These are phyloP conservation scores for Saturnispora ahearnii DNA, from an alignment of 805 yeast genomes.

Conservation along the genomic window DNA sequence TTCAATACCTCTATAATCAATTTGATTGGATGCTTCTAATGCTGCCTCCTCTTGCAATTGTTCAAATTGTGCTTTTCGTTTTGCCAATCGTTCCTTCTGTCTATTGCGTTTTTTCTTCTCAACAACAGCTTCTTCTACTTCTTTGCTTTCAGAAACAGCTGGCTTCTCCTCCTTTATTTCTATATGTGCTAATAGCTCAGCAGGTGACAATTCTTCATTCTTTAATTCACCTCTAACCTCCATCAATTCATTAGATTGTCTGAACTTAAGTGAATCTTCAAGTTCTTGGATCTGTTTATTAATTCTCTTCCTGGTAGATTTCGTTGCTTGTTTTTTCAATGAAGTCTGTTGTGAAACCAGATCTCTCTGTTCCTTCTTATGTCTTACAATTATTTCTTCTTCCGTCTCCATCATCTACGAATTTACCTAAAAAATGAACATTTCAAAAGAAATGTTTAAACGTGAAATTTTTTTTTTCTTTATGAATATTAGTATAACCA, in stretches of 20 bases:
- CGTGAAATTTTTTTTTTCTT: neutral
- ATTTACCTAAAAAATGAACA: neutral
- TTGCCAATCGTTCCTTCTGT: constrained; percentile 75
- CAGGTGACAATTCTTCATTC: constrained; percentile 55
- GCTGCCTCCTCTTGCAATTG: constrained; percentile 56
- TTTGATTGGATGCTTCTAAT: constrained; percentile 54
- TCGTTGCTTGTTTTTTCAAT: constrained; percentile 74
- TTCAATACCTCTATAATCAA: constrained; percentile 67
- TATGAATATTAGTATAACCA: neutral
- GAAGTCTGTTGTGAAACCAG: constrained; percentile 60
- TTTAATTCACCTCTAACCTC: constrained; percentile 25
- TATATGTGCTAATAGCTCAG: constrained; percentile 50
- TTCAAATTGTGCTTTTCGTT: constrained; percentile 62
- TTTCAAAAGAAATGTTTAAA: neutral
- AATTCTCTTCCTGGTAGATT: constrained; percentile 66
- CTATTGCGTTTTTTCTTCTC: constrained; percentile 50
- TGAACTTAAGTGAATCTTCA: constrained; percentile 44
- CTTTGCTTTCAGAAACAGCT: neutral
- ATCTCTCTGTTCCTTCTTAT: constrained; percentile 60
- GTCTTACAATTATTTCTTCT: constrained; percentile 50
- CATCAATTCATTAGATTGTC: constrained; percentile 47
- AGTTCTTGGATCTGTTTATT: constrained; percentile 48
- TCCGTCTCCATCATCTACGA: constrained; percentile 25
- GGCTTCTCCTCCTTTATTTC: constrained; percentile 17
- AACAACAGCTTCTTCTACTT: constrained; percentile 6